Percentiles rank a stretch among this genome's conserved stretches.
Conservation (phyloP, 371 early-diverging fungal genomes). For the Mortierella polycephala region DNA sequence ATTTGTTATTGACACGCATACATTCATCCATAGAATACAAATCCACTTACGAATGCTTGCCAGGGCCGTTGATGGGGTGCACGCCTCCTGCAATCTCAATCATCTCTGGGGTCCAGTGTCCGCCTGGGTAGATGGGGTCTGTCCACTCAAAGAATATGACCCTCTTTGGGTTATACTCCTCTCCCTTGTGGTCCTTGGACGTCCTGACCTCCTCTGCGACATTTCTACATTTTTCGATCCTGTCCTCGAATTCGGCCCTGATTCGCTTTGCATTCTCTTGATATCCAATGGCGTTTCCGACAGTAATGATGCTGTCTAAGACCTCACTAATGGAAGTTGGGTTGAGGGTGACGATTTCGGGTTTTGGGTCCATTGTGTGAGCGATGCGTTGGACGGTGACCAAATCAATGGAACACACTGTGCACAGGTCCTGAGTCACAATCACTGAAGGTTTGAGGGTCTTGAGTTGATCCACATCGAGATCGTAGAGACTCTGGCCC, state of each 20-base stretch:
- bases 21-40: neutral
- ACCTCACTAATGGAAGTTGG: slow-evolving; percentile 64
- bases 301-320: slow-evolving; percentile 59
- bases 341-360: slow-evolving; percentile 67
- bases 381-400: slow-evolving; percentile 63
- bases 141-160: slow-evolving; percentile 70
- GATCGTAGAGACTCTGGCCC: slow-evolving; percentile 64
- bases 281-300: slow-evolving; percentile 55
- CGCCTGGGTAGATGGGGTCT: slow-evolving; percentile 66
- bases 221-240: slow-evolving; percentile 45
- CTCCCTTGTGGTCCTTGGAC: slow-evolving; percentile 21
- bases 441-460: slow-evolving; percentile 63
- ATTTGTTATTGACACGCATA: neutral
- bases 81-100: slow-evolving; percentile 65
- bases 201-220: slow-evolving; percentile 27
- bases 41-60: slow-evolving; percentile 33
- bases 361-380: slow-evolving; percentile 58
- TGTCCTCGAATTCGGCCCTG: slow-evolving; percentile 24
- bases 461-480: slow-evolving; percentile 59
- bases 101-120: slow-evolving; percentile 67
- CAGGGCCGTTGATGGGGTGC: slow-evolving; percentile 60
- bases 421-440: slow-evolving; percentile 62
- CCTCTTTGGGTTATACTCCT: slow-evolving; percentile 41
- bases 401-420: slow-evolving; percentile 73
- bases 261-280: slow-evolving; percentile 43